These are phyloP conservation scores for Ajuga chamaepitys DNA, from an alignment of 257 asterid genomes.

Conservation along the genomic window DNA sequence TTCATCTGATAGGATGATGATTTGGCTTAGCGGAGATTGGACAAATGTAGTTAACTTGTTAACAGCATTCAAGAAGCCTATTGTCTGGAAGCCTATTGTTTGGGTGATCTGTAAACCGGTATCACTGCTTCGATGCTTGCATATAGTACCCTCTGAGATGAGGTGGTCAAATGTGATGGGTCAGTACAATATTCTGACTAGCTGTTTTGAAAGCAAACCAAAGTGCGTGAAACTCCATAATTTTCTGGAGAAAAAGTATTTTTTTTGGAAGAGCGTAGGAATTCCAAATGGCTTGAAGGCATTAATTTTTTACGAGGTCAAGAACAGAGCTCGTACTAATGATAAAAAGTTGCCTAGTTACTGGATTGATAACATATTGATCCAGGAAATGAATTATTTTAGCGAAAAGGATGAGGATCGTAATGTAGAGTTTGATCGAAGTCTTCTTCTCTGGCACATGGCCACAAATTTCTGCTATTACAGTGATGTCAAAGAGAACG, in stretches of 20 bases:
- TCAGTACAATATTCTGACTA: slow-evolving; percentile 16
- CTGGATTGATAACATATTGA: slow-evolving; percentile 6
- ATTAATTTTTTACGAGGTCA: slow-evolving; percentile 3
- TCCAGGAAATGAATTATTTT: background rate
- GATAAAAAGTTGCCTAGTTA: background rate
- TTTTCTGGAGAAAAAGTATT: too few relatives aligned
- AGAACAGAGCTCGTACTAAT: too few relatives aligned
- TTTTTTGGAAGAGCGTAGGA: background rate
- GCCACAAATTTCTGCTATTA: slow-evolving; percentile 27
- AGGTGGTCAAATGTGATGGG: slow-evolving; percentile 33
- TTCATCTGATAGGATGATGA: slow-evolving; percentile 7
- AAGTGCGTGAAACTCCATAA: too few relatives aligned
- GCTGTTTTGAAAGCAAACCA: slow-evolving; percentile 8
- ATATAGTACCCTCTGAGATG: background rate
- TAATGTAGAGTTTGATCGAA: slow-evolving; percentile 26
- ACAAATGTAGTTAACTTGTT: background rate
- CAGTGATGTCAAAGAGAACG: background rate
- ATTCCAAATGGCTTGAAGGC: slow-evolving; percentile 1
- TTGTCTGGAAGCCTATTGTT: too few relatives aligned
- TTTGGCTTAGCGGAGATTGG: background rate
- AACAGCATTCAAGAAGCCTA: background rate
- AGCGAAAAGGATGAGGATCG: background rate
- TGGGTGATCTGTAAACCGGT: background rate
- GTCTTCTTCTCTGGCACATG: slow-evolving; percentile 26
- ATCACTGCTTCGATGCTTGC: background rate